Evolutionary conservation across 2,329 filamentous ascomycete genomes (phyloP), one percentile per base, ranked within the genome.

Genomic region (Calonectria naviculata): DNA sequence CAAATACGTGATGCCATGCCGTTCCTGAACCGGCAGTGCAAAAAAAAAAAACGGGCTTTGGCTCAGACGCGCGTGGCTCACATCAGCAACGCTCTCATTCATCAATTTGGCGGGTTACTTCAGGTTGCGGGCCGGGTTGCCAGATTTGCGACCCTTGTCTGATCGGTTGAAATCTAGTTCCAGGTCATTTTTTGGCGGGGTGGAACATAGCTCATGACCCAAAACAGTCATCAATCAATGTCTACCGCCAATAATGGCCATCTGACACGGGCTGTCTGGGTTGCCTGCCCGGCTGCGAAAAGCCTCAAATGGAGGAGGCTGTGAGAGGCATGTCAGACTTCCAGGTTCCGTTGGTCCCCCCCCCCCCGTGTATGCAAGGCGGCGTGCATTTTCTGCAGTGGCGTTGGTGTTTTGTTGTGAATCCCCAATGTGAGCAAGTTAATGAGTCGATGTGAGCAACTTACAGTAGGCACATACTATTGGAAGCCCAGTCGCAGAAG

Each of bases 31-130:
- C 26, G 52, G 52, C 29, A 34, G 28, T 49, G 42, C 42, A 64
- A 17, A 17, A 52, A 24, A 29, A 28, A 21, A 44, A 34, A 29
- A 29, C 17, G 12, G n/a, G 29, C 44, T 41, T 47, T 31, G 13
- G 19, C 17, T 9, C 29, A 17, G 24, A 31, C 31, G 47, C 10
- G 70, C 56, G 67, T 70, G 71, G 74, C 76, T 78, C 74, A 77
- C 76, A 71, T 77, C 67, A 78, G 76, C 72, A 47, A 31, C 31
- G 29, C 19, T 24, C 9, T 36, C 36, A 26, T 56, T 28, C n/a
- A 19, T 13, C 58, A 29, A 21, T 24, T 54, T 42, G 6, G 41
- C 44, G n/a, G 28, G 36, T 26, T n/a, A 19, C 29, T 36, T 26
- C 13, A 38, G n/a, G 52, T 28, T 56, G 52, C 52, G 31, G 52